Percentiles rank a stretch among this genome's conserved stretches.
phyloP scores from a whole-genome alignment of 345 rosid species.

The Aurinia saxatilis region DNA sequence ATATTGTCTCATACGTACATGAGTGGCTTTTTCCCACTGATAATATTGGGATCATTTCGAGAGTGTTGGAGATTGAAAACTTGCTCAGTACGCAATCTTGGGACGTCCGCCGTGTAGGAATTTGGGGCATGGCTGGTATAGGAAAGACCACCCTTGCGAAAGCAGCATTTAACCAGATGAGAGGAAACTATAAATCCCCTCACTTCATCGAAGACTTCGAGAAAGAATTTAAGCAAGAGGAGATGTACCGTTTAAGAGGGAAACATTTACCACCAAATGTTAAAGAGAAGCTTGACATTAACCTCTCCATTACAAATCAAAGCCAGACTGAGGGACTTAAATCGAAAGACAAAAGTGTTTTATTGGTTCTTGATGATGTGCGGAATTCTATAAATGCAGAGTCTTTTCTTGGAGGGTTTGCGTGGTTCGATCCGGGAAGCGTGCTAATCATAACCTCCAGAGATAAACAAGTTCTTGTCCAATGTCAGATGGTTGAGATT shows the following conservation, averaged over 20 bases:
- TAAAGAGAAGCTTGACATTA: constrained; percentile 2
- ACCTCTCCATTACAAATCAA: neutral
- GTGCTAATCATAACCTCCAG: constrained; percentile 1
- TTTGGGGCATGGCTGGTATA: constrained; percentile 20
- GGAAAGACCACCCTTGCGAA: constrained; percentile 1
- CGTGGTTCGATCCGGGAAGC: neutral
- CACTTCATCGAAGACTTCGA: constrained; percentile 10
- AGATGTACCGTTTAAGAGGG: neutral
- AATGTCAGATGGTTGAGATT: neutral
- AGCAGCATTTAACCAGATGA: neutral
- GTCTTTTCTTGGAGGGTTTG: constrained; percentile 9
- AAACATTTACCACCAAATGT: neutral
- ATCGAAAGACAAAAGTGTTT: neutral
- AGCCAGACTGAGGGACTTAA: too few relatives aligned
- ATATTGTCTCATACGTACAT: neutral
- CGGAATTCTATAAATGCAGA: neutral
- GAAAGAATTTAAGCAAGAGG: neutral
- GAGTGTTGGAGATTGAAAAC: neutral
- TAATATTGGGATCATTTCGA: neutral
- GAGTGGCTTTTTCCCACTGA: constrained; percentile 5
- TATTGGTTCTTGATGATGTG: constrained; percentile 18
- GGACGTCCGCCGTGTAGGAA: constrained; percentile 4
- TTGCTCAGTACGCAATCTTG: constrained; percentile 2
- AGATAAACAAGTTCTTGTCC: neutral
- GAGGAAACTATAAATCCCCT: neutral